Base-by-base conservation (phyloP, 805 yeast genomes). In the Hanseniaspora mollemarum region DNA sequence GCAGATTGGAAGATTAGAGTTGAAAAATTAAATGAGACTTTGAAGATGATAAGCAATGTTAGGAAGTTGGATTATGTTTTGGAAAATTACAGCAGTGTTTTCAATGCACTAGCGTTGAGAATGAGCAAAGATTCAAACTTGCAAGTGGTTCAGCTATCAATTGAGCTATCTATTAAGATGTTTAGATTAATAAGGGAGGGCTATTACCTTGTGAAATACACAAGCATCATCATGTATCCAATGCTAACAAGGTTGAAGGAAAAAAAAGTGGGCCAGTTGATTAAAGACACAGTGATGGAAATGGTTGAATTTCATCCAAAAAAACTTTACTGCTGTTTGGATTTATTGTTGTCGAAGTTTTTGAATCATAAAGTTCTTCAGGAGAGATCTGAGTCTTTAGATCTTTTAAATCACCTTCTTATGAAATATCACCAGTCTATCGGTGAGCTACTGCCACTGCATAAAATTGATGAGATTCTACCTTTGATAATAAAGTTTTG, bases 1-100 rank as follows among this genome's bases (percentile, higher is more conserved):
- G n/a, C 41, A 0, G 80, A 82, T 59, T 92, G 98, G 98, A 87
- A 87, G 61, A 96, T 88, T 48, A 73, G 98, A 55, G 87, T 84
- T 53, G 96, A 85, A 57, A 86, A 76, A 0, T 70, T 92, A 51
- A 90, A 85, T 43, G 87, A 36, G 6, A 79, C 55, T 61, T 73
- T 9, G 72, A 70, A 31, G 62, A 64, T 69, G 12, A 67, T 77
- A 26, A 66, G 69, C 21, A 78, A 81, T 40, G 77, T 77, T 1
- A 69, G 80, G 41, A 80, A 73, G 55, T 60, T 80, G 43, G 70
- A 68, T n/a, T 65, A 69, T 8, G 51, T 51, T 16, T 71, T 69
- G 31, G 84, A 70, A 49, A 94, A 88, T 61, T 87, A 81, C 63
- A 56, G 73, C 6, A 80, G 73, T 1, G 64, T 88, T n/a, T 66